Base-by-base conservation (phyloP, 139 green algal species). In the Chlamydomonas sphaeroides region DNA sequence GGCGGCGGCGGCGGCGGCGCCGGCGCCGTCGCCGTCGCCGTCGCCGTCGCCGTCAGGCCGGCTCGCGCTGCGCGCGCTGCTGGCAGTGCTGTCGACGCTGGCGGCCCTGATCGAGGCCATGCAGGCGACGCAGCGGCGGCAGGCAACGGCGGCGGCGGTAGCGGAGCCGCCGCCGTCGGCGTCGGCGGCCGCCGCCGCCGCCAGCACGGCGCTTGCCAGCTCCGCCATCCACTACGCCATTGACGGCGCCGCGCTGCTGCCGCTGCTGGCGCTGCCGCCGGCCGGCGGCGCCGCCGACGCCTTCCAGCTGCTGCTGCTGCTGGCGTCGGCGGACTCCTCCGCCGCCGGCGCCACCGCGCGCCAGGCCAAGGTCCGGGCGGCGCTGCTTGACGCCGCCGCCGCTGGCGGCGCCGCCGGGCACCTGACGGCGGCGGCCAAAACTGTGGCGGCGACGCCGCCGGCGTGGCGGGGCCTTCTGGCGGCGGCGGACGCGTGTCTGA, bases 221-320 rank as follows among this genome's bases (percentile, higher is more conserved):
- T 18, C 66, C 23, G 66, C 25, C 38, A 35, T 56, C 5, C 42
- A 5, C 1, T 32, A 23, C 42, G 68, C 42, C 7, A 49, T 59
- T 2, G 41, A 75, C 68, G 68, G 28, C 42, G 30, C 26, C 8
- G 42, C 23, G 68, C 68, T 75, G 42, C 30, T 75, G 11, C 68
- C 42, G 68, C 68, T 59, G 68, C 68, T 75, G 30, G 28, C 41
- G 28, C 68, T 59, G 68, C 68, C 8, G 30, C 41, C 35, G 3
- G 33, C 3, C 33, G 63, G 17, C 26, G 63, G 63, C 68, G 68
- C 68, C 39, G 68, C 42, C 42, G 68, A 75, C 28, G 68, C 68
- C 7, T 42, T 75, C 28, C 68, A 75, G 42, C 68, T 75, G 26
- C 41, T 75, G 42, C 8, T 41, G 42, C 68, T 75, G 28, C 42